These are phyloP conservation scores for Heterobasidion annosum DNA, from an alignment of 1,284 basidiomycete genomes.

Conservation along the genomic window DNA sequence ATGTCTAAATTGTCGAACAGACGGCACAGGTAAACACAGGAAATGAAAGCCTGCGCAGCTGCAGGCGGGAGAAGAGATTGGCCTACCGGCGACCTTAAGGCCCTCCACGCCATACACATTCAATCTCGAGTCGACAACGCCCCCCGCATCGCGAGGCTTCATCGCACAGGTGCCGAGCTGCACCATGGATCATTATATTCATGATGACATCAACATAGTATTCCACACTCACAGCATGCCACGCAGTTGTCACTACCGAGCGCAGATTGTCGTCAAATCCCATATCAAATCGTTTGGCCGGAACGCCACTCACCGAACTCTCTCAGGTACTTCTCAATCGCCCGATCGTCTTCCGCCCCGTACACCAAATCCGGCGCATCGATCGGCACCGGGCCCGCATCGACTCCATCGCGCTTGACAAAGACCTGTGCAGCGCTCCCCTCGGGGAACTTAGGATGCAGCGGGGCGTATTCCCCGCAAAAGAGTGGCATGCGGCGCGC, in stretches of 20 bases:
- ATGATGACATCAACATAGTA: neutral
- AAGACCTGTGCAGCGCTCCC: constrained; percentile 33
- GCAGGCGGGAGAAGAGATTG: neutral
- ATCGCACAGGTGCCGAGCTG: constrained; percentile 64
- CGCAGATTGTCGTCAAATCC: neutral
- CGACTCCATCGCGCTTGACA: constrained; percentile 9
- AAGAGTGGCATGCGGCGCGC: constrained; percentile 47
- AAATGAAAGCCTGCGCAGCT: neutral
- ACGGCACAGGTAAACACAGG: neutral
- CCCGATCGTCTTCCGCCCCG: constrained; percentile 43
- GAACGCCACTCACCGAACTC: constrained; percentile 15
- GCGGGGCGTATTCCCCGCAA: constrained; percentile 36
- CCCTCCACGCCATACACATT: constrained; percentile 54
- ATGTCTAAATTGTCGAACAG: constrained; percentile 20
- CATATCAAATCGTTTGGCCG: neutral
- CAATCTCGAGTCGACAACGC: constrained; percentile 52
- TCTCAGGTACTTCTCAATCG: constrained; percentile 33
- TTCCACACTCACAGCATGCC: constrained; percentile 42
- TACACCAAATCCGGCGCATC: constrained; percentile 41
- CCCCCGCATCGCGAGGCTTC: constrained; percentile 45
- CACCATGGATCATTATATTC: neutral
- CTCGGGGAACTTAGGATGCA: constrained; percentile 41
- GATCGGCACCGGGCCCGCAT: constrained; percentile 26
- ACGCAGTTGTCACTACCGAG: constrained; percentile 31
- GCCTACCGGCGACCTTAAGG: constrained; percentile 44